phyloP scores from a whole-genome alignment of 2,329 filamentous ascomycete species.

The Chalaropsis ovoidea region DNA sequence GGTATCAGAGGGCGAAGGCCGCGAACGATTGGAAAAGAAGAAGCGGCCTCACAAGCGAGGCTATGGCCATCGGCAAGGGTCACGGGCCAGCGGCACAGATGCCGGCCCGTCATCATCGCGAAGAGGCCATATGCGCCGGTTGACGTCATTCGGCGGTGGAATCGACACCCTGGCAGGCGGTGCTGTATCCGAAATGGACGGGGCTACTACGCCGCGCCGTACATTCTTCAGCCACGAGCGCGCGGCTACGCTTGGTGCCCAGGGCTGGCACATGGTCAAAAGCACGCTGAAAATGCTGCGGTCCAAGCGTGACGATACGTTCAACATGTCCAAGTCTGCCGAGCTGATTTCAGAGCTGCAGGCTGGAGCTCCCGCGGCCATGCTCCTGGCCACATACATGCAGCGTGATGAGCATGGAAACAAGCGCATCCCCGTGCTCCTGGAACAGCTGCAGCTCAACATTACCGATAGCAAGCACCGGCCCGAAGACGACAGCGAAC shows the following conservation, averaged over 20 bases:
- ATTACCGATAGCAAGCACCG: slow-evolving; percentile 69
- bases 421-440: slow-evolving; percentile 82
- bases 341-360: slow-evolving; percentile 92
- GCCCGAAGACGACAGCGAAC: slow-evolving; percentile 51
- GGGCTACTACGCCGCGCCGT: slow-evolving; percentile 44
- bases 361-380: slow-evolving; percentile 80
- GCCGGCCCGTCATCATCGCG: slow-evolving; percentile 18
- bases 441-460: slow-evolving; percentile 85
- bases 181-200: slow-evolving; percentile 52
- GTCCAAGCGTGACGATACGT: slow-evolving; percentile 73
- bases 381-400: slow-evolving; percentile 95
- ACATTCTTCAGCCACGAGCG: slow-evolving; percentile 54
- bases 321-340: slow-evolving; percentile 90
- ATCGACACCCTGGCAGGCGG: slow-evolving; percentile 13
- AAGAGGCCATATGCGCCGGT: slow-evolving; percentile 51
- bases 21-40: slow-evolving; percentile 46
- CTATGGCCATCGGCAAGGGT: slow-evolving; percentile 24
- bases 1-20: slow-evolving; percentile 65
- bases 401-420: slow-evolving; percentile 94
- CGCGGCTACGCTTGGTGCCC: slow-evolving; percentile 62
- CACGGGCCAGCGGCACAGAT: slow-evolving; percentile 25
- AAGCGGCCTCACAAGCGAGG: slow-evolving; percentile 18
- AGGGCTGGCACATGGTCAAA: slow-evolving; percentile 90
- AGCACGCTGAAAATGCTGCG: slow-evolving; percentile 71
- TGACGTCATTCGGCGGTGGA: slow-evolving; percentile 56